A percentile compares a stretch with the other conserved stretches of the same genome.
phyloP scores from a whole-genome alignment of 2,329 filamentous ascomycete genomes.

The Xylariaceae sp. region DNA sequence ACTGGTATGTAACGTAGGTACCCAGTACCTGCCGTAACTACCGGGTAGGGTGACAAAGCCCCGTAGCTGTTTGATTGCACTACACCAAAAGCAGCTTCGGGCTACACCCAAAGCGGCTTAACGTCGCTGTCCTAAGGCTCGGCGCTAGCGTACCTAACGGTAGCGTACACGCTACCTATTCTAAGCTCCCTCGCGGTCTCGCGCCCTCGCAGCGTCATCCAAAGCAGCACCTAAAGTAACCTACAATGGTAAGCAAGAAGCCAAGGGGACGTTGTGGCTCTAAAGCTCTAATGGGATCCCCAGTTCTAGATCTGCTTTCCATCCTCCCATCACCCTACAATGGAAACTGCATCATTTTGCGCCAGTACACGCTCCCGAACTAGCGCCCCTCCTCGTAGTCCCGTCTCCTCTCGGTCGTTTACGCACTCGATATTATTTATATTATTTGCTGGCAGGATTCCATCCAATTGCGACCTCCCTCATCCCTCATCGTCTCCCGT shows the following conservation, averaged over 20 bases:
- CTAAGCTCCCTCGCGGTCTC: neutral
- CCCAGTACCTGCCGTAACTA: neutral
- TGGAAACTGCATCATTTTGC: constrained; percentile 2
- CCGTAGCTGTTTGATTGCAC: neutral
- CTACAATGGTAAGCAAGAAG: neutral
- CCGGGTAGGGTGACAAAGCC: neutral
- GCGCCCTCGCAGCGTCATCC: constrained; percentile 7
- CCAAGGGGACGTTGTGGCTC: neutral
- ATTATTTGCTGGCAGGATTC: constrained; percentile 5
- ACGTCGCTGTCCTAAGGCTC: neutral
- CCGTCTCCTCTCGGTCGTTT: neutral
- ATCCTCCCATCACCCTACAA: constrained; percentile 5
- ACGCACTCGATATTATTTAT: neutral
- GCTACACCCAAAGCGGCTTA: neutral
- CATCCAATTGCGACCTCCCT: constrained; percentile 11
- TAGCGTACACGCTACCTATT: neutral
- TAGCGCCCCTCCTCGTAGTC: neutral
- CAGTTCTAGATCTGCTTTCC: neutral
- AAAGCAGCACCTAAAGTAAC: constrained; percentile 1
- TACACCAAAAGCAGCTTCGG: neutral
- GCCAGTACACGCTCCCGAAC: neutral
- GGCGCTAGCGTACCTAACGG: neutral
- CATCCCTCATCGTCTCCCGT: constrained; percentile 6
- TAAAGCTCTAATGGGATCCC: neutral
- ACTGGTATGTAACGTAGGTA: neutral